These are phyloP conservation scores for Debaryomycetaceae sp. DNA, from an alignment of 1,139 yeast genomes.

Conservation along the genomic window DNA sequence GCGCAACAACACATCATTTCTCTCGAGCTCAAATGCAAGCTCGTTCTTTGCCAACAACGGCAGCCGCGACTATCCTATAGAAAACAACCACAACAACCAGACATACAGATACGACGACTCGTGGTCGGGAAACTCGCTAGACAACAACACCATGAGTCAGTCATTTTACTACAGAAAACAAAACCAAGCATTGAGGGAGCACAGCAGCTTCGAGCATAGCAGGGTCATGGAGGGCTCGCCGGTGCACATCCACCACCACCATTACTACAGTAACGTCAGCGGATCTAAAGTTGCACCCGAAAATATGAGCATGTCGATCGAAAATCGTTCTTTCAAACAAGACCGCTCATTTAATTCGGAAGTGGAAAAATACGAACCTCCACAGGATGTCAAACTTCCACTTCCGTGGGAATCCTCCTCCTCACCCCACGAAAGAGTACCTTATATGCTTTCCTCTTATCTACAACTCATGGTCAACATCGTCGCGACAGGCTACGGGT, in stretches of 20 bases:
- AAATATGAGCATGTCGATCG: not conserved
- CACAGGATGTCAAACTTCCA: conserved; percentile 27
- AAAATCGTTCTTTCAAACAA: conserved; percentile 1
- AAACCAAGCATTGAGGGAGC: conserved; percentile 1
- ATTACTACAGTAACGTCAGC: conserved; percentile 28
- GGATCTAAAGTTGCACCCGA: conserved; percentile 6
- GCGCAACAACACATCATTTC: conserved; percentile 19
- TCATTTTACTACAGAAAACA: conserved; percentile 15
- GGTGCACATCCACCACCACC: conserved; percentile 44
- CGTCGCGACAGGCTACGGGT: conserved; percentile 38
- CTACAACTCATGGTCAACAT: conserved; percentile 52
- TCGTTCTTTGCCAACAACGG: conserved; percentile 10
- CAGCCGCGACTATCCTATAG: conserved; percentile 11
- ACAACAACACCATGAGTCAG: conserved; percentile 13
- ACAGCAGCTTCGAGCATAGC: not conserved
- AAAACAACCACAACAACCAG: conserved; percentile 11
- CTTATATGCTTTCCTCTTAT: conserved; percentile 57
- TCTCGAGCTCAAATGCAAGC: conserved; percentile 17
- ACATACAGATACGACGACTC: conserved; percentile 1
- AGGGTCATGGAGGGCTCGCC: conserved; percentile 9
- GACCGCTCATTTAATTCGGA: not conserved
- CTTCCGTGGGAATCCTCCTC: conserved; percentile 46
- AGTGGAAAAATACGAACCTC: not conserved
- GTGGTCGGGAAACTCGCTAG: not conserved
- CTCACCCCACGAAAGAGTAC: conserved; percentile 37